A percentile compares a stretch with the other conserved stretches of the same genome.
Conservation (phyloP, 1,284 basidiomycete genomes). For the Cronartium quercuum region DNA sequence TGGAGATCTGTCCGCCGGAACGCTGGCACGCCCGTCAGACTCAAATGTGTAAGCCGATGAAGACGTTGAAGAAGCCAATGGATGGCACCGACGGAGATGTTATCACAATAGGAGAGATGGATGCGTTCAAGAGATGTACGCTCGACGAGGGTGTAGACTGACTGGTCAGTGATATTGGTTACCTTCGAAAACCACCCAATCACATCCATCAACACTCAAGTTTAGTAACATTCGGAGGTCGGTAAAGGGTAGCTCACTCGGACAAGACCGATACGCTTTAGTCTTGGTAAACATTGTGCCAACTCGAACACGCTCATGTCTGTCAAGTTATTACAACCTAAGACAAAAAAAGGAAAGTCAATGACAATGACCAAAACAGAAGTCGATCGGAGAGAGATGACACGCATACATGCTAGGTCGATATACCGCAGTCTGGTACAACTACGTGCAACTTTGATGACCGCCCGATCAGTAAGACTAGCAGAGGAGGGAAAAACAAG, state of each 20-base stretch:
- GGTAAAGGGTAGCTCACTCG: conserved; percentile 57
- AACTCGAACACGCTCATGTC: conserved; percentile 92
- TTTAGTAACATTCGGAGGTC: not conserved
- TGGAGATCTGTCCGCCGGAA: conserved; percentile 82
- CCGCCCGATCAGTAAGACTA: conserved; percentile 82
- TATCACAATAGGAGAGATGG: conserved; percentile 94
- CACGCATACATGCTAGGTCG: conserved; percentile 75
- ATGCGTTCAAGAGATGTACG: conserved; percentile 77
- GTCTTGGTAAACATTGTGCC: conserved; percentile 71
- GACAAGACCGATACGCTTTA: conserved; percentile 90
- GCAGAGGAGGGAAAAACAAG: conserved; percentile 4
- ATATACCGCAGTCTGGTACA: conserved; percentile 94
- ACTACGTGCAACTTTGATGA: conserved; percentile 71
- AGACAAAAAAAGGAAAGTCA: conserved; percentile 15
- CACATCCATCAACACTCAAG: not conserved
- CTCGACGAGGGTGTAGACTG: conserved; percentile 73
- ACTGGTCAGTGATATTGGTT: conserved; percentile 83
- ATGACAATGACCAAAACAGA: not conserved
- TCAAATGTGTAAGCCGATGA: conserved; percentile 83
- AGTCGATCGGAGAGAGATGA: not conserved
- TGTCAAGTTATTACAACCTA: conserved; percentile 79
- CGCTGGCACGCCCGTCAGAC: conserved; percentile 87
- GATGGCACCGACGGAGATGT: conserved; percentile 83
- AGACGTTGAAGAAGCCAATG: conserved; percentile 83
- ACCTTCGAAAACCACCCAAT: conserved; percentile 55